phyloP scores from a whole-genome alignment of 31 red algal genomes.

The Odonthalia washingtoniensis region DNA sequence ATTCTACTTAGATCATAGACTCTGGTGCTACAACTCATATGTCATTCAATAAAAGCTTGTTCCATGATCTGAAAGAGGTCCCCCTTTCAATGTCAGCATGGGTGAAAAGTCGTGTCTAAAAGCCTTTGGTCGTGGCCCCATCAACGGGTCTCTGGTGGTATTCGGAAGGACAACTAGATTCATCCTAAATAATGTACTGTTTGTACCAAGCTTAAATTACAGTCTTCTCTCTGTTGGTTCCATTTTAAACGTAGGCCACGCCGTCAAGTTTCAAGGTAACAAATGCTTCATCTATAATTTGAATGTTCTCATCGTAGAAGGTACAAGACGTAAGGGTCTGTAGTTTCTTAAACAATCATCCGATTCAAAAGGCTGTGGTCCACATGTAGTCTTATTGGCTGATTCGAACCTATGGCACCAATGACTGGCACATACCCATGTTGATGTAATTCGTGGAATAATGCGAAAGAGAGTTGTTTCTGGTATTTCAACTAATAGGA shows the following conservation, averaged over 20 bases:
- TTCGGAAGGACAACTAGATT: neutral
- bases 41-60: neutral
- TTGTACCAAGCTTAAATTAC: constrained; percentile 9
- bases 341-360: neutral
- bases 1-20: constrained; percentile 7
- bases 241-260: neutral
- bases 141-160: neutral
- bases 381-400: neutral
- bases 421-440: constrained; percentile 32
- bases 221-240: constrained; percentile 1
- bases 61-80: neutral
- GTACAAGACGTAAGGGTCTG: constrained; percentile 1
- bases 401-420: constrained; percentile 10
- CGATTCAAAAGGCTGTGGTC: neutral
- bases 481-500: neutral
- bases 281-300: neutral
- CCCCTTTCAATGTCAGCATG: neutral
- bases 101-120: neutral
- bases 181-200: neutral
- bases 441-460: neutral
- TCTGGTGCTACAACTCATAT: constrained; percentile 37
- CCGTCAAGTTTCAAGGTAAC: neutral
- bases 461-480: constrained; percentile 24
- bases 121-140: neutral
- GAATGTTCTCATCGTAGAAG: neutral